A percentile compares a stretch with the other conserved stretches of the same genome.
Conservation (phyloP, 768 basidiomycete species). For the Pilatotrama ljubarskyi region DNA sequence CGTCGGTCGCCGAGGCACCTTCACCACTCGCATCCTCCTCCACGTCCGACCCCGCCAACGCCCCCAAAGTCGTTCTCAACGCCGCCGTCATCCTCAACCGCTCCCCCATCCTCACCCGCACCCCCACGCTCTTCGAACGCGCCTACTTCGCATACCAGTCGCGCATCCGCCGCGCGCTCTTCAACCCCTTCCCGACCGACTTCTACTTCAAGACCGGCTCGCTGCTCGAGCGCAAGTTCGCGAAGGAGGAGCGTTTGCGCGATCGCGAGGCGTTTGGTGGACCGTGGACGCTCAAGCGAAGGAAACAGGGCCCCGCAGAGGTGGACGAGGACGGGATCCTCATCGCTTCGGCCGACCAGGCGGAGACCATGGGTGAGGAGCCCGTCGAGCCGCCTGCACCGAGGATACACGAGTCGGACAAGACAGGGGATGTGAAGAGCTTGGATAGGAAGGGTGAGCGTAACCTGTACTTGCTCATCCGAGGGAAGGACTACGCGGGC, state of each 20-base stretch:
- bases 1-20: constrained; percentile 25
- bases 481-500: constrained; percentile 44
- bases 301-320: not conserved
- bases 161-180: constrained; percentile 79
- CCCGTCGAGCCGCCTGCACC: constrained; percentile 45
- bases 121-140: constrained; percentile 71
- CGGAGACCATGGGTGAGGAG: constrained; percentile 56
- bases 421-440: constrained; percentile 60
- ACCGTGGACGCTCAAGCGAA: constrained; percentile 44
- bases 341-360: constrained; percentile 10
- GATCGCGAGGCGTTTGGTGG: constrained; percentile 74
- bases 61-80: constrained; percentile 43
- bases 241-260: constrained; percentile 68
- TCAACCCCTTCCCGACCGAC: constrained; percentile 84
- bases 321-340: constrained; percentile 16
- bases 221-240: constrained; percentile 78
- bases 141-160: constrained; percentile 84
- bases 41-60: constrained; percentile 34
- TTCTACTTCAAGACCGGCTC: constrained; percentile 96
- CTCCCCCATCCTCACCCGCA: constrained; percentile 71
- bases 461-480: constrained; percentile 86
- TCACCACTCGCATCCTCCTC: constrained; percentile 19
- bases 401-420: constrained; percentile 62
- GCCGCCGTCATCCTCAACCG: constrained; percentile 78
- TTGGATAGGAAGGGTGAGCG: constrained; percentile 82